Conservation (phyloP, 179 eudicot genomes). For the Amaranthus tricolor region DNA sequence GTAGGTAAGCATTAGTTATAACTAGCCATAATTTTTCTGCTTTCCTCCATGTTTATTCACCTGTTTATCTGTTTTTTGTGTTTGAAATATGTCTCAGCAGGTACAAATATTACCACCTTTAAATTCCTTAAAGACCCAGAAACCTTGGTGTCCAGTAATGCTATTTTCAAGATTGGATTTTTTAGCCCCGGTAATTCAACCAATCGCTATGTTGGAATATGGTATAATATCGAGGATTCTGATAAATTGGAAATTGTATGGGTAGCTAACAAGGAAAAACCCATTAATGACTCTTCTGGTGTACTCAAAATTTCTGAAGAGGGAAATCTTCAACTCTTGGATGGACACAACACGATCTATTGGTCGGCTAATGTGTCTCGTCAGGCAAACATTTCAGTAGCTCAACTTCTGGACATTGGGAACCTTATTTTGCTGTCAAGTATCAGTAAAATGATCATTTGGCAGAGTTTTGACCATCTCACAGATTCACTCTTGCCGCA, state of each 20-base stretch:
- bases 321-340: constrained; percentile 12
- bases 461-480: constrained; percentile 26
- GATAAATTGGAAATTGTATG: background rate
- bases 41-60: background rate
- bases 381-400: background rate
- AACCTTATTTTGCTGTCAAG: constrained; percentile 9
- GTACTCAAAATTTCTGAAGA: constrained; percentile 8
- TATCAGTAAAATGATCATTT: constrained; percentile 5
- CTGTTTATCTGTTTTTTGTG: background rate
- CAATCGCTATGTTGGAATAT: constrained; percentile 4
- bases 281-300: background rate
- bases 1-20: background rate
- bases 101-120: background rate
- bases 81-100: background rate
- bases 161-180: background rate
- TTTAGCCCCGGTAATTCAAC: background rate
- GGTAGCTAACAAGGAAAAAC: constrained; percentile 16
- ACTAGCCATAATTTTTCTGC: background rate
- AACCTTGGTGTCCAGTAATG: background rate
- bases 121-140: background rate
- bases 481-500: constrained; percentile 13
- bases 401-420: constrained; percentile 17
- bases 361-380: constrained; percentile 9
- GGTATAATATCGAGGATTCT: constrained; percentile 1
- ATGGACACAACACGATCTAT: constrained; percentile 4